These are phyloP conservation scores for Hibiscus tridactylites DNA, from an alignment of 345 rosid species.

Conservation along the genomic window DNA sequence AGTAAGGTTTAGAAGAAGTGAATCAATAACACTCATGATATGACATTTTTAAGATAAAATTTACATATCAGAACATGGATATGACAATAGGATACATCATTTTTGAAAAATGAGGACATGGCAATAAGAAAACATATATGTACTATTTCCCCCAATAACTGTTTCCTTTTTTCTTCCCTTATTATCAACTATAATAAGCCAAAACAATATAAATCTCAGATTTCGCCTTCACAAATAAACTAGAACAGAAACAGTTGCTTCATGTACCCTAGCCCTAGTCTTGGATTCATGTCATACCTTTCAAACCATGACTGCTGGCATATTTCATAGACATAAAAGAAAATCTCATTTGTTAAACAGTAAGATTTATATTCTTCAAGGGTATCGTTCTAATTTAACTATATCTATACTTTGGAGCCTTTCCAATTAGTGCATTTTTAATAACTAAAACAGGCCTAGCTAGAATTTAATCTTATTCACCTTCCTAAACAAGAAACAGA, in stretches of 20 bases:
- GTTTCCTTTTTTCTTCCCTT: not conserved
- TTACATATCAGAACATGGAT: not conserved
- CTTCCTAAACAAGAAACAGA: constrained; percentile 1
- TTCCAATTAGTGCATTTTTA: not conserved
- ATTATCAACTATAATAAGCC: not conserved
- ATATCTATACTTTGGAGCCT: not conserved
- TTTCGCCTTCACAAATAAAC: not conserved
- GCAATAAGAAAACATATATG: not conserved
- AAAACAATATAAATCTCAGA: not conserved
- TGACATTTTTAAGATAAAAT: not conserved
- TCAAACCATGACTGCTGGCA: not conserved
- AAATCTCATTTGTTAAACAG: not conserved
- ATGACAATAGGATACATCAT: not conserved
- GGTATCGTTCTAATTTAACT: not conserved
- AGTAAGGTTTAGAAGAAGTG: not conserved
- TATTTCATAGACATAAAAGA: not conserved
- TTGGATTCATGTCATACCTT: not conserved
- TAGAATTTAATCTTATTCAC: not conserved
- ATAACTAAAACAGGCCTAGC: not conserved
- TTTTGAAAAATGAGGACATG: not conserved
- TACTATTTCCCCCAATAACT: not conserved
- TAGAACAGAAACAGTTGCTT: not conserved
- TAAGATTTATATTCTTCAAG: not conserved
- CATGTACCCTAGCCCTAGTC: not conserved
- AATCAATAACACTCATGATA: not conserved